Conservation (phyloP, 768 basidiomycete species). For the Russula foetens region DNA sequence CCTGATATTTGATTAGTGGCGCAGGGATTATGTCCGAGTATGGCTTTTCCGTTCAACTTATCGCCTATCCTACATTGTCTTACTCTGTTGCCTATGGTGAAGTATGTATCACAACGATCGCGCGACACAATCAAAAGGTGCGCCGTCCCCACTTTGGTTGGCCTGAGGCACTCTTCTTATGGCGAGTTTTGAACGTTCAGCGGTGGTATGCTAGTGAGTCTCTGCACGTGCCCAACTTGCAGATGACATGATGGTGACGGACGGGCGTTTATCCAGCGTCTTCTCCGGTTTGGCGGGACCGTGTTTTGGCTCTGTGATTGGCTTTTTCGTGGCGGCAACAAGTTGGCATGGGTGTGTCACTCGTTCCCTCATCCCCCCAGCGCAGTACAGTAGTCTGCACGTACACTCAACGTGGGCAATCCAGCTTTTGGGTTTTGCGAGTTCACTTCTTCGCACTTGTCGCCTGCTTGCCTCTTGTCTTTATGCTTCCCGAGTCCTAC, state of each 20-base stretch:
- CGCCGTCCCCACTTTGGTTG: too few species aligned
- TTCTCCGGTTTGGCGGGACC: constrained; percentile 20
- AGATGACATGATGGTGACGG: not conserved
- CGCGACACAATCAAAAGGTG: too few species aligned
- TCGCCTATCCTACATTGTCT: too few species aligned
- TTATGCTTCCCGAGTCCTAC: constrained; percentile 20
- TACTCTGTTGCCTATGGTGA: too few species aligned
- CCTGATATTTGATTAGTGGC: too few species aligned
- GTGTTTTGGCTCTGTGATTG: constrained; percentile 19
- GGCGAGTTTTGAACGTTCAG: too few species aligned
- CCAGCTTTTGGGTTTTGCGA: constrained; percentile 22
- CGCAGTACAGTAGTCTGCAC: not conserved
- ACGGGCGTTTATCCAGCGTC: not conserved
- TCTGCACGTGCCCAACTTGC: too few species aligned
- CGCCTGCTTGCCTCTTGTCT: constrained; percentile 18
- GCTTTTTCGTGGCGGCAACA: constrained; percentile 22
- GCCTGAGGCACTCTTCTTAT: too few species aligned
- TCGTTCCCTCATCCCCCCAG: not conserved
- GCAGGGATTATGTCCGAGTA: too few species aligned
- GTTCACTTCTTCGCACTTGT: constrained; percentile 19
- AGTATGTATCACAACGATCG: too few species aligned
- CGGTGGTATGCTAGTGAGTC: too few species aligned
- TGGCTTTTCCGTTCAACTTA: too few species aligned
- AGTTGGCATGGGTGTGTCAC: not conserved
- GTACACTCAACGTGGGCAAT: not conserved